Conservation (phyloP, 2,329 filamentous ascomycete genomes). For the Alternaria angustiovoidea region DNA sequence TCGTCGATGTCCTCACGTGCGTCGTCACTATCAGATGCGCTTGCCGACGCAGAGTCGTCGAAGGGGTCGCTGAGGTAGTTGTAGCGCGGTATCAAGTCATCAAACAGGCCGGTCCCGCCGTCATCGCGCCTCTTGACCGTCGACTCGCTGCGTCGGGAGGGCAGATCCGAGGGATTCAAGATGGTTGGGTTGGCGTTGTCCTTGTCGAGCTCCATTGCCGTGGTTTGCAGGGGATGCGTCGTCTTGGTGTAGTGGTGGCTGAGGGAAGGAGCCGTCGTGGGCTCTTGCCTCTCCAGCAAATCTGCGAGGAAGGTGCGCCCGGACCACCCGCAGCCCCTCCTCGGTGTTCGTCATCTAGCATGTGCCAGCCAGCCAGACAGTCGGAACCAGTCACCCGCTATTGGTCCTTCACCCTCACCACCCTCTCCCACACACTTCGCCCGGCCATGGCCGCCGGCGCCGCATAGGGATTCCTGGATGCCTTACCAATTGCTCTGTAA, state of each 20-base stretch:
- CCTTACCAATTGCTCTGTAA: conserved; percentile 24
- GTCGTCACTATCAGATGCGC: conserved; percentile 64
- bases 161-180: conserved; percentile 85
- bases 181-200: conserved; percentile 93
- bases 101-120: conserved; percentile 62
- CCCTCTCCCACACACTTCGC: neutral
- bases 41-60: conserved; percentile 47
- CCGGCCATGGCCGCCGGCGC: neutral
- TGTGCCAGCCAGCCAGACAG: conserved; percentile 11
- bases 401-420: conserved; percentile 10
- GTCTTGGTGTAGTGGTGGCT: conserved; percentile 1
- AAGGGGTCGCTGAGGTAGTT: conserved; percentile 61
- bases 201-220: conserved; percentile 56
- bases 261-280: conserved; percentile 19
- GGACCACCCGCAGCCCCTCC: conserved; percentile 4
- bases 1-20: conserved; percentile 87
- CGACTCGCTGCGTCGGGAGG: conserved; percentile 70
- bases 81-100: conserved; percentile 60
- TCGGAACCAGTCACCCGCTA: conserved; percentile 12
- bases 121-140: conserved; percentile 55
- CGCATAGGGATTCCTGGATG: neutral
- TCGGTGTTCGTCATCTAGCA: conserved; percentile 8
- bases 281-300: conserved; percentile 16
- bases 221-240: conserved; percentile 4
- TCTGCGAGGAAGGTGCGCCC: conserved; percentile 9